Conservation (phyloP, 192 early-diverging fungal genomes). For the Gonapodya prolifera region DNA sequence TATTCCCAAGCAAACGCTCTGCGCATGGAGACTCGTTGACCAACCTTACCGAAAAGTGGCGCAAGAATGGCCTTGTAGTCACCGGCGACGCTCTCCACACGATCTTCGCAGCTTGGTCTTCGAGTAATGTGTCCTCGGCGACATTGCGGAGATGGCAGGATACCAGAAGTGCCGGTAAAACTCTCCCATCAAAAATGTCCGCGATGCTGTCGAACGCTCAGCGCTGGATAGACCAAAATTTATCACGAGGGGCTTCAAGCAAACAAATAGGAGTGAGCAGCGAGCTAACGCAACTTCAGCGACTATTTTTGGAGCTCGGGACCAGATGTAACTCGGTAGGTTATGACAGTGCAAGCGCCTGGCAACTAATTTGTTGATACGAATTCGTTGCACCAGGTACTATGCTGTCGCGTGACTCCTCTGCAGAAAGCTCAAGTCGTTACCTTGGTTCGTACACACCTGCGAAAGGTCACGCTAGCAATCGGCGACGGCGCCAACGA, state of each 20-base stretch:
- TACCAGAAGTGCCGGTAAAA: not conserved
- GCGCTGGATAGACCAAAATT: not conserved
- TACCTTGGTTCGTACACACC: slow-evolving; percentile 59
- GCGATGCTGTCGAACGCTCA: not conserved
- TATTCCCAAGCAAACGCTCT: not conserved
- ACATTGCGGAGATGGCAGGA: not conserved
- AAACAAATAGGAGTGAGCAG: not conserved
- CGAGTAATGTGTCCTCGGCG: not conserved
- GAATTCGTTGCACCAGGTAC: not conserved
- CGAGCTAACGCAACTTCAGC: slow-evolving; percentile 25
- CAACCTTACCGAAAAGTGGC: slow-evolving; percentile 1
- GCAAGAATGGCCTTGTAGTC: slow-evolving; percentile 8
- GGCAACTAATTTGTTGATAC: not conserved
- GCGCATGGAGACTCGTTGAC: not conserved
- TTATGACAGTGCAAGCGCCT: not conserved
- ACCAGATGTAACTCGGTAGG: slow-evolving; percentile 35
- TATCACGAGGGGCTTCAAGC: not conserved
- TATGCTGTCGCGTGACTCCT: slow-evolving; percentile 93
- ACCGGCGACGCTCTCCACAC: slow-evolving; percentile 9
- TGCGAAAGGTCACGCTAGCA: slow-evolving; percentile 71
- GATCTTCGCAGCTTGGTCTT: slow-evolving; percentile 3
- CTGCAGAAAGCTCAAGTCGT: slow-evolving; percentile 94
- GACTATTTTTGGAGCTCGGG: slow-evolving; percentile 20
- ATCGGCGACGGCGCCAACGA: slow-evolving; percentile 98
- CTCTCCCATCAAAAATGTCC: not conserved